Base-by-base conservation (phyloP, 2,329 filamentous ascomycete species). In the Paracorniculantispora psalliotae region DNA sequence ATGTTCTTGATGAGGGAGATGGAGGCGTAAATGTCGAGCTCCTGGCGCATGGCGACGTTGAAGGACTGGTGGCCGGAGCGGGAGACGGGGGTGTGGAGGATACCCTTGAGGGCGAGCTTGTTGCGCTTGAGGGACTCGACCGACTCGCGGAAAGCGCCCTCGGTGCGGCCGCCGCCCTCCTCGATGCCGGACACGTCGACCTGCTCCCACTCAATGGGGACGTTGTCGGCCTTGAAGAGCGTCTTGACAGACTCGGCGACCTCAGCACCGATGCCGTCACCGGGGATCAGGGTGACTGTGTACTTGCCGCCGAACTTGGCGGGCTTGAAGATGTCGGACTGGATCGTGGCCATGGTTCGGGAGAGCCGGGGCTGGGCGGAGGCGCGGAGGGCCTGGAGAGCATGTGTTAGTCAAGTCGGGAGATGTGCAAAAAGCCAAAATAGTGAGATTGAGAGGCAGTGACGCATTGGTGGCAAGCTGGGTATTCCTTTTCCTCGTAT, bases 1-100 rank as follows among this genome's bases (percentile, higher is more conserved):
- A 99, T 97, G 84, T 99, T 99, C 89, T 97, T 97, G 84, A 99
- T 92, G 67, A 97, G 84, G 71, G 92, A 91, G 74, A 99, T 94
- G 66, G 91, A 96, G 74, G 94, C 94, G 81, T 97, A 99, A 78
- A 99, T 97, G 80, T 99, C 94, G 74, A 99, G 91, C 79, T 97
- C 94, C 82, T 99, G 94, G 71, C 94, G 92, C 76, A 99, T 88
- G 69, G 94, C 94, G 68, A 99, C 94, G 82, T 99, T 99, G 92
- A 99, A 99, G 67, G 91, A 96, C 80, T 96, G 91, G 84, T 99
- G 94, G 70, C 94, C 94, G 65, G 92, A 96, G 69, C 94, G 88
- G 81, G 92, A 91, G 74, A 99, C 90, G 67, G 94, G 94, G 26
- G 94, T 99, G 84, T 97, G 93, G 49, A 99, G 85, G 76, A 99